Conservation (phyloP, 2,329 filamentous ascomycete genomes). For the Pseudopyrenochaeta lycopersici region DNA sequence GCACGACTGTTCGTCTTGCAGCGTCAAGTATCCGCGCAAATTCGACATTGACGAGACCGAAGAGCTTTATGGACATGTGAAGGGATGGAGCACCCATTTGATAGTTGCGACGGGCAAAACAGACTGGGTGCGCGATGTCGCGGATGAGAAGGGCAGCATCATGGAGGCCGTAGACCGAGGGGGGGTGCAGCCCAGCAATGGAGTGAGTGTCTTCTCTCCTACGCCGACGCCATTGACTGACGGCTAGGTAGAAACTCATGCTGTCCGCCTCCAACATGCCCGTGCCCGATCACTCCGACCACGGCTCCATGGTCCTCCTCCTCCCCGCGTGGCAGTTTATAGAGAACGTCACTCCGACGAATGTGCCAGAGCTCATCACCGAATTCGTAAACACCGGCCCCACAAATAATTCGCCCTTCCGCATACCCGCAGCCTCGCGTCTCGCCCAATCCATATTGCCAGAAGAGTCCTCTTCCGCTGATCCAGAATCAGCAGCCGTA, state of each 20-base stretch:
- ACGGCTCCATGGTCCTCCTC: slow-evolving; percentile 77
- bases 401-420: slow-evolving; percentile 74
- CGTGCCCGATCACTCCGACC: slow-evolving; percentile 72
- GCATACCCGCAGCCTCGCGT: slow-evolving; percentile 18
- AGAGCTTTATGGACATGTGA: slow-evolving; percentile 82
- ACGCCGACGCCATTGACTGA: background rate
- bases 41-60: slow-evolving; percentile 78
- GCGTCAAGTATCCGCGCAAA: slow-evolving; percentile 78
- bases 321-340: slow-evolving; percentile 85
- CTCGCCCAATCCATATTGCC: slow-evolving; percentile 13
- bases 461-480: slow-evolving; percentile 24
- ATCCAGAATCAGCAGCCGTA: slow-evolving; percentile 9
- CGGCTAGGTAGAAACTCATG: slow-evolving; percentile 73
- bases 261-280: slow-evolving; percentile 92
- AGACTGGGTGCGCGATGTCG: slow-evolving; percentile 90
- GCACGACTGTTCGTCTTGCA: slow-evolving; percentile 85
- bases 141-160: slow-evolving; percentile 76
- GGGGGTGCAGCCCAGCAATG: slow-evolving; percentile 69
- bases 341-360: slow-evolving; percentile 81
- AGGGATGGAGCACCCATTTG: slow-evolving; percentile 88
- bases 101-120: slow-evolving; percentile 94
- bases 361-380: slow-evolving; percentile 75
- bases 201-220: slow-evolving; percentile 61
- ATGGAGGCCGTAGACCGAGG: slow-evolving; percentile 63
- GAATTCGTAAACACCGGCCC: slow-evolving; percentile 75